These are phyloP conservation scores for Saccharomycopsis hybrid DNA, from an alignment of 1,139 yeast species.

Conservation along the genomic window DNA sequence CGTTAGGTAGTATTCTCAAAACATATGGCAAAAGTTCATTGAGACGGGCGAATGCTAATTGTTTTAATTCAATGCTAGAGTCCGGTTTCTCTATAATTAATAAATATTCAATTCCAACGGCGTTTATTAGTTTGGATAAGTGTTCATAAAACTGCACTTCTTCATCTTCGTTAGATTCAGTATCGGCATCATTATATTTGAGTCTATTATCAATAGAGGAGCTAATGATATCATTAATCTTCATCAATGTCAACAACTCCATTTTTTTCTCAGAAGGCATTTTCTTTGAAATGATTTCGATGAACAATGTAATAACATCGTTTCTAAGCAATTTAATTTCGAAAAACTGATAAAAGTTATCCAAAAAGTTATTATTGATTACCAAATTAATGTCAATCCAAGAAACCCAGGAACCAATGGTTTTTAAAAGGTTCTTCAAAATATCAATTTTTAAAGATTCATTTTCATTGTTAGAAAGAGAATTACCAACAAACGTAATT, in stretches of 20 bases:
- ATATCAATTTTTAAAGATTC: slow-evolving; percentile 38
- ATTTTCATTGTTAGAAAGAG: slow-evolving; percentile 25
- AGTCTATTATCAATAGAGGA: slow-evolving; percentile 23
- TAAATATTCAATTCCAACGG: slow-evolving; percentile 70
- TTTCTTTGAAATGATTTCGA: slow-evolving; percentile 81
- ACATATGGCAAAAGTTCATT: slow-evolving; percentile 68
- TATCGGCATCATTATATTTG: slow-evolving; percentile 29
- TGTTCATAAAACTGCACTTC: slow-evolving; percentile 73
- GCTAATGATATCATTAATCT: slow-evolving; percentile 10
- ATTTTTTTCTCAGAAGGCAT: slow-evolving; percentile 87
- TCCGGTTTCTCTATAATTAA: slow-evolving; percentile 51
- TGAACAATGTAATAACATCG: slow-evolving; percentile 65
- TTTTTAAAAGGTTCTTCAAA: slow-evolving; percentile 52
- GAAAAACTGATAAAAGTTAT: slow-evolving; percentile 57
- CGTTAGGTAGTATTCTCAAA: slow-evolving; percentile 65
- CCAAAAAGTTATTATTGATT: slow-evolving; percentile 59
- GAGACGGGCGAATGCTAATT: slow-evolving; percentile 41
- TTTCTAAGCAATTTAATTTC: slow-evolving; percentile 40
- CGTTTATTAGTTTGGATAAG: slow-evolving; percentile 66
- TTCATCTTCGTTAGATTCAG: slow-evolving; percentile 31
- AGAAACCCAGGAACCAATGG: slow-evolving; percentile 80
- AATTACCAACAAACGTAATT: slow-evolving; percentile 29
- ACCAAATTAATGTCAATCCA: slow-evolving; percentile 92
- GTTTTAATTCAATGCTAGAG: slow-evolving; percentile 32
- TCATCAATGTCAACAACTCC: slow-evolving; percentile 44